A percentile compares a stretch with the other conserved stretches of the same genome.
Conservation (phyloP, 257 asterid genomes). For the Primulina tabacum region DNA sequence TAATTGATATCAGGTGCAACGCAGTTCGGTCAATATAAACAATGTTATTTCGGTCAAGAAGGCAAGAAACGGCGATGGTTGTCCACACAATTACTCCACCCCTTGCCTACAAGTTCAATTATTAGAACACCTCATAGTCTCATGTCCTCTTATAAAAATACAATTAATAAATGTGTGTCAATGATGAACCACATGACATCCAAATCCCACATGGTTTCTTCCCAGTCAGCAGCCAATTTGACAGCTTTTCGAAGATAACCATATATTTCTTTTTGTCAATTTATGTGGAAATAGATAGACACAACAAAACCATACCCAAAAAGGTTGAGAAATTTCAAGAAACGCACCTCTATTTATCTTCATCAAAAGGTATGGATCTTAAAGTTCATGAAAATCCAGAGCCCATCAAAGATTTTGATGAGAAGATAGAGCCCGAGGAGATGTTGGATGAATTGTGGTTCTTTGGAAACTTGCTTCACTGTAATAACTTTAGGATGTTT, state of each 20-base stretch:
- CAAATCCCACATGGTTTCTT: constrained; percentile 48
- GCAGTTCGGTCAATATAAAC: no score
- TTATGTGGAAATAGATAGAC: constrained; percentile 20
- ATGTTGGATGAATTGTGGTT: constrained; percentile 71
- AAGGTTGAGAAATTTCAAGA: background rate
- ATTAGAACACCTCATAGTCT: constrained; percentile 19
- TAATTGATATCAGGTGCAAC: no score
- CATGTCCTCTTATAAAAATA: constrained; percentile 20
- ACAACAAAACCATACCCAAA: constrained; percentile 12
- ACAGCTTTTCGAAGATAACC: constrained; percentile 39
- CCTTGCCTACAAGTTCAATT: constrained; percentile 13
- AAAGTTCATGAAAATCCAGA: constrained; percentile 24
- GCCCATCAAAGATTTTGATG: constrained; percentile 16
- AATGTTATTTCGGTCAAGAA: background rate
- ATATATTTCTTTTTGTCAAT: constrained; percentile 12
- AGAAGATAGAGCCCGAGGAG: constrained; percentile 47
- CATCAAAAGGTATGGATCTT: constrained; percentile 28
- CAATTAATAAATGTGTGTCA: constrained; percentile 31
- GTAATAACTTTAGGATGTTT: constrained; percentile 42
- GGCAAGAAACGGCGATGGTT: background rate
- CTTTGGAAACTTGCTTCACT: constrained; percentile 55
- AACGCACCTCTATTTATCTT: constrained; percentile 20
- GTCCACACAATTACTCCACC: background rate
- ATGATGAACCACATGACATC: constrained; percentile 36
- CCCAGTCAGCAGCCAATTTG: constrained; percentile 40